phyloP scores from a whole-genome alignment of 2,329 filamentous ascomycete genomes.

The Aspergillus flavus region DNA sequence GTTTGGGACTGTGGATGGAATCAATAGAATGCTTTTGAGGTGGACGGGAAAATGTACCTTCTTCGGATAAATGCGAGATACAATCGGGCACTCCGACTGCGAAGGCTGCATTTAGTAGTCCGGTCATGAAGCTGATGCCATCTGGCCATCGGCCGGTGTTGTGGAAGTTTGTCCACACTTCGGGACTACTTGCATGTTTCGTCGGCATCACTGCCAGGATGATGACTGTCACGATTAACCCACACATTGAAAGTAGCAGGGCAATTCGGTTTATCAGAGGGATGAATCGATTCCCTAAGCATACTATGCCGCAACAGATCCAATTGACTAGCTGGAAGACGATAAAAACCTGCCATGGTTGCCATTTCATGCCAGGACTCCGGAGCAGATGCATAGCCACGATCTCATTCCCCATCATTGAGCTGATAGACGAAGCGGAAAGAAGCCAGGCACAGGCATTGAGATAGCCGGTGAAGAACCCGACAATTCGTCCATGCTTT shows the following conservation, averaged over 20 bases:
- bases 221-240: conserved; percentile 52
- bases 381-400: conserved; percentile 36
- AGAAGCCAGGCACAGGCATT: conserved; percentile 38
- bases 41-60: conserved; percentile 33
- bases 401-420: conserved; percentile 35
- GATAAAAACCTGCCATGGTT: conserved; percentile 36
- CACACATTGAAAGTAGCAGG: conserved; percentile 55
- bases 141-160: conserved; percentile 37
- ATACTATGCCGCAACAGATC: conserved; percentile 52
- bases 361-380: conserved; percentile 26
- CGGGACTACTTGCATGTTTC: conserved; percentile 26
- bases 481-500: conserved; percentile 49
- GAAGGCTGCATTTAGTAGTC: conserved; percentile 67
- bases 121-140: conserved; percentile 54
- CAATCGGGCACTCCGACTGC: conserved; percentile 67
- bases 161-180: conserved; percentile 33
- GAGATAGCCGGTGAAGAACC: conserved; percentile 43
- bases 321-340: conserved; percentile 53
- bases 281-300: conserved; percentile 54
- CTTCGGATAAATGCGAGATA: conserved; percentile 64
- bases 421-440: conserved; percentile 34
- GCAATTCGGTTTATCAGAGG: conserved; percentile 57
- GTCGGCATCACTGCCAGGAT: conserved; percentile 53
- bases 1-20: conserved; percentile 23
- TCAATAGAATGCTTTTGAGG: no score